These are phyloP conservation scores for Guyanaporus albipodus DNA, from an alignment of 768 basidiomycete genomes.

Conservation along the genomic window DNA sequence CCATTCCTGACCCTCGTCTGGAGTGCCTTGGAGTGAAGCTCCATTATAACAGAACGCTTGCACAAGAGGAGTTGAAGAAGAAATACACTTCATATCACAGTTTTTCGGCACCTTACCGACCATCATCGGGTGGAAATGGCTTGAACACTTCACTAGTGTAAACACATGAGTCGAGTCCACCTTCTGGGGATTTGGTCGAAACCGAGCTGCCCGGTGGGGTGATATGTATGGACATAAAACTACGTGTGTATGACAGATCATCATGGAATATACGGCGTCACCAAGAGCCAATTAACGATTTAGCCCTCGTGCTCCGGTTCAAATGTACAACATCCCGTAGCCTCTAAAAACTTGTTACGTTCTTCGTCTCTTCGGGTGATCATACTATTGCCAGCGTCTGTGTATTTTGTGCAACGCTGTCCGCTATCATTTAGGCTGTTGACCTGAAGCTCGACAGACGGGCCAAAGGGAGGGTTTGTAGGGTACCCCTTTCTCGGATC, in stretches of 20 bases:
- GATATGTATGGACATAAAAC: slow-evolving; percentile 6
- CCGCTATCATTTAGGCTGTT: slow-evolving; percentile 9
- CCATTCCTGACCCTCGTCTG: slow-evolving; percentile 26
- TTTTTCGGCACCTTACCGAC: too few species aligned
- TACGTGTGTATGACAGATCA: background rate
- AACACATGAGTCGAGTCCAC: too few species aligned
- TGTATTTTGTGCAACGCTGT: slow-evolving; percentile 31
- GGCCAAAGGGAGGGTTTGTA: slow-evolving; percentile 18
- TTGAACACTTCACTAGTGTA: too few species aligned
- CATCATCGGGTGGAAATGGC: too few species aligned
- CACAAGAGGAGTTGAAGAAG: slow-evolving; percentile 20
- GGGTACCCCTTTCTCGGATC: slow-evolving; percentile 15
- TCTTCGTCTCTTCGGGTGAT: slow-evolving; percentile 41
- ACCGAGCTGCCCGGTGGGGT: too few species aligned
- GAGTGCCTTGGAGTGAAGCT: slow-evolving; percentile 26
- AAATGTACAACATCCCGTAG: slow-evolving; percentile 44
- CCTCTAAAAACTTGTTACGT: slow-evolving; percentile 41
- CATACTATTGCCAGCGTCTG: slow-evolving; percentile 36
- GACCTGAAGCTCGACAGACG: slow-evolving; percentile 9
- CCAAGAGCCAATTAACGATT: too few species aligned
- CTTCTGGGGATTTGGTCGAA: too few species aligned
- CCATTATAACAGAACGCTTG: slow-evolving; percentile 16
- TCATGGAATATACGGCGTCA: slow-evolving; percentile 1
- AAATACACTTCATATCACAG: too few species aligned
- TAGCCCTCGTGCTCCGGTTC: slow-evolving; percentile 31